Conservation (phyloP, 1,284 basidiomycete species). For the Pseudozyma thailandica region DNA sequence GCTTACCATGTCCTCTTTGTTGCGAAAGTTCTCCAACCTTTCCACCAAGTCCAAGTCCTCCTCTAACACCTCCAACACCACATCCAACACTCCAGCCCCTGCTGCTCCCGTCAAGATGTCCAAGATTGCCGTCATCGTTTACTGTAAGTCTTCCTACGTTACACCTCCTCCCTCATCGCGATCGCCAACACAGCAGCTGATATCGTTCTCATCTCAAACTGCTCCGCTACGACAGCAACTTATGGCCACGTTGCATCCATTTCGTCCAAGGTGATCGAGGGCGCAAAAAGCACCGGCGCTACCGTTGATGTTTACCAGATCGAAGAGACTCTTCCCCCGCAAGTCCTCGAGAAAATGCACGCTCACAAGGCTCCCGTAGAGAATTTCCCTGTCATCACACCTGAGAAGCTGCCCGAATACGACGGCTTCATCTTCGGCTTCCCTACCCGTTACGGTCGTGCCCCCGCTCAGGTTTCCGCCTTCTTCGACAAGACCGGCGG, state of each 20-base stretch:
- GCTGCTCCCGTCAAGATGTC: constrained; percentile 43
- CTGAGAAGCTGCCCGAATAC: constrained; percentile 74
- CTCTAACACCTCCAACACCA: constrained; percentile 19
- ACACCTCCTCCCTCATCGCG: too few relatives aligned
- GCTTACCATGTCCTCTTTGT: constrained; percentile 27
- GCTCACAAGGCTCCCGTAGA: constrained; percentile 72
- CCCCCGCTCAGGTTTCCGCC: constrained; percentile 71
- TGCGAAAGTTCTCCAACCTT: constrained; percentile 41
- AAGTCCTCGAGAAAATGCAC: constrained; percentile 80
- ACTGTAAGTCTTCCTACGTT: constrained; percentile 45
- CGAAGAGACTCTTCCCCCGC: constrained; percentile 83
- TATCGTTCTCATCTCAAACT: too few relatives aligned
- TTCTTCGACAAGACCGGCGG: constrained; percentile 80
- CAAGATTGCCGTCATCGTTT: constrained; percentile 57
- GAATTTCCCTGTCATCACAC: constrained; percentile 78
- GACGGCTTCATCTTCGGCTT: constrained; percentile 75
- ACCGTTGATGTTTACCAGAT: constrained; percentile 78
- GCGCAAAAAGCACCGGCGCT: constrained; percentile 79
- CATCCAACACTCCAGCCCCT: constrained; percentile 7
- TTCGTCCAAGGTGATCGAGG: too few relatives aligned
- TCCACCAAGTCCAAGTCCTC: constrained; percentile 45
- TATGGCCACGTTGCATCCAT: constrained; percentile 76
- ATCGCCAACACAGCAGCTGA: too few relatives aligned
- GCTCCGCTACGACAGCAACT: too few relatives aligned
- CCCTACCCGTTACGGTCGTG: constrained; percentile 68